Evolutionary conservation across 495 filamentous ascomycete genomes (phyloP).

Genomic region (Penicillium psychrofluorescens): DNA sequence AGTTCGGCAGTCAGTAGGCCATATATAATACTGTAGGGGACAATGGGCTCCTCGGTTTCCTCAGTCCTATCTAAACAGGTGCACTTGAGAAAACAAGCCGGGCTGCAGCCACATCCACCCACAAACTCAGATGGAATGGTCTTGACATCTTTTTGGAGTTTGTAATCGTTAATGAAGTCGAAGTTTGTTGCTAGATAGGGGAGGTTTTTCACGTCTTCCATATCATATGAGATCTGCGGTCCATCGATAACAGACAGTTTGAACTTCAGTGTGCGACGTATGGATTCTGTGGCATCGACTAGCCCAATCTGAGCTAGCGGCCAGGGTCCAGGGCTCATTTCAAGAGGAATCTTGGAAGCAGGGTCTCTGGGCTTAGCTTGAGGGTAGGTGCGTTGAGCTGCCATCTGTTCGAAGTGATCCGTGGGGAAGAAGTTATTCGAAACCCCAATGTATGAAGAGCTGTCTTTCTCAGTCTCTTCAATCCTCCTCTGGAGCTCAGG

Average conservation of each 20-base stretch:
- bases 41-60: constrained; percentile 26
- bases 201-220: constrained; percentile 14
- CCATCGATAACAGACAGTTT: constrained; percentile 23
- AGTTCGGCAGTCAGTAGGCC: constrained; percentile 23
- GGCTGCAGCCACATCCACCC: constrained; percentile 31
- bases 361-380: no score
- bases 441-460: no score
- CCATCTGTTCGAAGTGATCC: no score
- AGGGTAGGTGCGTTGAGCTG: no score
- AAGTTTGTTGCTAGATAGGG: constrained; percentile 31
- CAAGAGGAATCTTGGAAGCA: no score
- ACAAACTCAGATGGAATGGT: constrained; percentile 28
- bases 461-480: no score
- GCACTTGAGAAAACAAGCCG: constrained; percentile 28
- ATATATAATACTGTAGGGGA: constrained; percentile 28
- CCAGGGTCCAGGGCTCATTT: no score
- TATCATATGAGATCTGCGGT: constrained; percentile 15
- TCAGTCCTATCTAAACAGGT: constrained; percentile 30
- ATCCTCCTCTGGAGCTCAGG: not conserved
- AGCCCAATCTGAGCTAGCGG: no score
- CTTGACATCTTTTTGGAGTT: constrained; percentile 27
- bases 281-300: no score
- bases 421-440: no score
- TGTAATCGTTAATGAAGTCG: constrained; percentile 34
- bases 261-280: constrained; percentile 15